Evolutionary conservation across 192 early-diverging fungal genomes (phyloP), one percentile per base, ranked within the genome.

Genomic region (Backusella parvicylindrica): DNA sequence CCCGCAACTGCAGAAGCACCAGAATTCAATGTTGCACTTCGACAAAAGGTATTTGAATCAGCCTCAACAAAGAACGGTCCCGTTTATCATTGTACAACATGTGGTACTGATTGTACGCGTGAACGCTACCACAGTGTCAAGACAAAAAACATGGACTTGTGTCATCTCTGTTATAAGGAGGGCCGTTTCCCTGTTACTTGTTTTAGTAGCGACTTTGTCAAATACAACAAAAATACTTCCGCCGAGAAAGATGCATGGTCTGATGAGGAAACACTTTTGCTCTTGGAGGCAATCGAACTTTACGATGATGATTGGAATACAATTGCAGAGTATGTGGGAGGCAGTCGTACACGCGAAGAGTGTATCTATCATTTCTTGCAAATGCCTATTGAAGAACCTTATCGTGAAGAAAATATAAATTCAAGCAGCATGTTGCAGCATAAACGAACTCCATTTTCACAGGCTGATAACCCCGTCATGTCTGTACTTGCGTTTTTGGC

Each of bases 241-340:
- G 16, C 1, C 71, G 26, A 60, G 53, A n/a, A 23, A 1, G 23
- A 11, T 12, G 77, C 82, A 28, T 99, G 98, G 98, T 90, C 86
- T 6, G 95, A 98, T 68, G 93, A 98, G 84, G 98, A 99, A 77
- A 94, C 90, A 3, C 82, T 97, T 18, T 82, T 96, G 37, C 81
- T 99, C 47, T 83, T 99, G 37, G 98, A 99, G 84, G 98, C 91
- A 1, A 82, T 99, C 30, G 98, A 99, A 77, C 83, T 98, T 84
- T 98, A 87, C 85, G 95, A 97, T 64, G 94, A 98, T 68, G 96
- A 98, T 79, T 99, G 98, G 98, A 91, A 90, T 75, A 88, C 89
- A 33, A 91, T 99, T 71, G 91, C 97, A 16, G 94, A 95, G 50
- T 96, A 99, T 76, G 95, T 99, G 18, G 68, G 68, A 13, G 95